These are phyloP conservation scores for Colletotrichum incanum DNA, from an alignment of 2,329 filamentous ascomycete genomes.

Conservation along the genomic window DNA sequence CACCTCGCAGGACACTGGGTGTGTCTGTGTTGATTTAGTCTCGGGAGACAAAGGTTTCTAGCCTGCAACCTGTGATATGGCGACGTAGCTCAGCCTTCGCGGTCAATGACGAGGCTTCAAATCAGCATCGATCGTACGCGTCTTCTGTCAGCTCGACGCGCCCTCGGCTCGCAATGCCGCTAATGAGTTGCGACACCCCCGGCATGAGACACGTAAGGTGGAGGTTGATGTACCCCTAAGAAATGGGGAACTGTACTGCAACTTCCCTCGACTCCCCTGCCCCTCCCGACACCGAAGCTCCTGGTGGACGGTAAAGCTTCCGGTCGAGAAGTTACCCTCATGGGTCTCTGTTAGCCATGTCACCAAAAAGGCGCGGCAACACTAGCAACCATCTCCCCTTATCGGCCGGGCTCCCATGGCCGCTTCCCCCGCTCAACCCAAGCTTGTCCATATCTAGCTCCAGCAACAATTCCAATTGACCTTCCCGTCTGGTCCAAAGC, in stretches of 20 bases:
- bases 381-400: slow-evolving; percentile 5
- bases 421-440: slow-evolving; percentile 25
- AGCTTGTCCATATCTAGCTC: slow-evolving; percentile 25
- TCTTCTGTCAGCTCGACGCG: not conserved
- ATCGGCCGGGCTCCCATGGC: slow-evolving; percentile 3
- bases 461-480: slow-evolving; percentile 22
- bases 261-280: not conserved
- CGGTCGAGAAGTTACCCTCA: slow-evolving; percentile 3
- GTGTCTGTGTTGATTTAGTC: slow-evolving; percentile 8
- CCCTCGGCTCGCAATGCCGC: not conserved
- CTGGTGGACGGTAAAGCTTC: slow-evolving; percentile 26
- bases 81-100: not conserved
- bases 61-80: not conserved
- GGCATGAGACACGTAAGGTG: slow-evolving; percentile 7
- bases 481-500: slow-evolving; percentile 33
- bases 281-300: slow-evolving; percentile 30
- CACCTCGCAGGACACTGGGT: not conserved
- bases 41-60: not conserved
- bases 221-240: not conserved
- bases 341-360: not conserved
- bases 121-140: not conserved
- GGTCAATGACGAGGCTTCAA: not conserved
- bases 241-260: not conserved
- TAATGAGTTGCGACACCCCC: slow-evolving; percentile 17
- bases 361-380: too few relatives aligned